Base-by-base conservation (phyloP, 192 early-diverging fungal genomes). In the Lobulomyces angularis region DNA sequence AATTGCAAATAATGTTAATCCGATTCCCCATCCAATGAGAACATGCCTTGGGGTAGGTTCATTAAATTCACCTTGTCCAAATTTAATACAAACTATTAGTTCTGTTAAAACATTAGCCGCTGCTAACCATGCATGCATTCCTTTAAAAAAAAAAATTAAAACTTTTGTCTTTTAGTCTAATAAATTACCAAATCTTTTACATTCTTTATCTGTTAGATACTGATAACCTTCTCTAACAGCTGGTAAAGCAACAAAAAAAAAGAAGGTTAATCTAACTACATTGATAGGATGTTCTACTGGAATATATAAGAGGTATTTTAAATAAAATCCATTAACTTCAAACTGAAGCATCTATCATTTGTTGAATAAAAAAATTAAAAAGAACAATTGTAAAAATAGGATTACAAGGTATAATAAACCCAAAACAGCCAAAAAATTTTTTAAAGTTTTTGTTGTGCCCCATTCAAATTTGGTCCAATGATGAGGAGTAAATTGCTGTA, bases 391-490 rank as follows among this genome's bases (percentile, higher is more conserved):
- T 21, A 17, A 14, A 8, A 26, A 38, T 23, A 40, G 19, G 43
- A 62, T 55, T 71, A 82, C 80, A 48, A 85, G 68, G 38, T 84
- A 69, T 3, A 88, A 50, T 16, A 88, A 41, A 25, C 48, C 62
- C 27, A 92, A 56, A 20, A 90, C 80, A 4, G 82, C 84, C 31
- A 79, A 49, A 62, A 83, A 93, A 58, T 79, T 88, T 60, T 81
- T 84, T 56, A 90, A 87, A 36, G 77, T 83, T 29, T 74, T 81
- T 2, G 92, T 90, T 3, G 83, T 65, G 19, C 77, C 82, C 90
- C 90, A 97, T 45, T 84, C 72, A 46, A 90, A 97, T 35, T 67
- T 73, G 3, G 90, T 93, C 92, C 92, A 97, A 52, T 76, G 76
- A 57, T 86, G 82, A 34, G 92, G 92, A 19, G 90, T 92, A 40